Base-by-base conservation (phyloP, 2,329 filamentous ascomycete species). In the Trichoderma cornu-damae region DNA sequence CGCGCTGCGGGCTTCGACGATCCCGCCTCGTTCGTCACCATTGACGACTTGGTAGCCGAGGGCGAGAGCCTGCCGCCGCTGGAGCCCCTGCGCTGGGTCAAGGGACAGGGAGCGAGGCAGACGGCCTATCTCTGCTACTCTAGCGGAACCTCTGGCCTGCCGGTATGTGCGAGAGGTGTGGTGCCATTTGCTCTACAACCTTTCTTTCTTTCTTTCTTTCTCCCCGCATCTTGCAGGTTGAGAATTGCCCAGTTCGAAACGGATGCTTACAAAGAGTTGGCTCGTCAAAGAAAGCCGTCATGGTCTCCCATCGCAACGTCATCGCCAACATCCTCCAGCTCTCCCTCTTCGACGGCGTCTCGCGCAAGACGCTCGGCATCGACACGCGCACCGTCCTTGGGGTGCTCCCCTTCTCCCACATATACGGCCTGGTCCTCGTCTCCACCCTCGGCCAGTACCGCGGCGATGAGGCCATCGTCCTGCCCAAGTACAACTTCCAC, bases 91-190 rank as follows among this genome's bases (percentile, higher is more conserved):
- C 76, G 75, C 30, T 89, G 86, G 85, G 66, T 72, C 40, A 77
- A 78, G 59, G 87, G 87, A 0, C 83, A 89, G 63, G 86, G 85
- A 3, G 79, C 80, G 34, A 81, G 82, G 54, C 85, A 87, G 64
- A 84, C 84, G 5, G 87, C 89, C 0, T 93, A 88, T 67, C 76
- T 95, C 43, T 91, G 87, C 73, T 92, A 90, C 69, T 90, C 87
- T 0, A 89, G 85, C 68, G 89, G 89, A 18, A 93, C 89, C 1
- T 91, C 88, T 9, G 89, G 89, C 3, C 73, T 92, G 35, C 89
- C 89, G 14, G 86, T 88, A 75, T 65, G 78, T 63, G n/a, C n/a
- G 30, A 18, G 14, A 32, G 8, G 20, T n/a, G 7, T 6, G n/a
- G 4, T 18, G 37, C 30, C n/a, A 8, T 18, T 32, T 14, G 24